phyloP scores from a whole-genome alignment of 1,139 yeast genomes.

The Candida sp. region DNA sequence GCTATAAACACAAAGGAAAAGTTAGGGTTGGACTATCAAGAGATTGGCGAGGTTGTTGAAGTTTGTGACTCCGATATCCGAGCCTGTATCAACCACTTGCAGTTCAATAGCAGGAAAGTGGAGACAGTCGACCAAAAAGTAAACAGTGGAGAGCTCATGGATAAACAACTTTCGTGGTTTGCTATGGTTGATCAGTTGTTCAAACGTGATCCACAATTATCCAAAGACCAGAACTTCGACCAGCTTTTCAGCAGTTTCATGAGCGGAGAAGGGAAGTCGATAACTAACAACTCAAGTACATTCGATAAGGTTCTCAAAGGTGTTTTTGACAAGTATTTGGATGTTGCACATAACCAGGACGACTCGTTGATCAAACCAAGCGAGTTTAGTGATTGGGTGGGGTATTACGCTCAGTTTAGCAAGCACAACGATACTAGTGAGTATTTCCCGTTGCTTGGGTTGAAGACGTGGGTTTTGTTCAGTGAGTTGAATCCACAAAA shows the following conservation, averaged over 20 bases:
- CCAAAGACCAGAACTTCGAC: constrained; percentile 52
- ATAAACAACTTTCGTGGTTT: constrained; percentile 64
- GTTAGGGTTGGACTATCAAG: constrained; percentile 35
- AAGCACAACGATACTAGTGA: constrained; percentile 49
- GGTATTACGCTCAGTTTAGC: constrained; percentile 61
- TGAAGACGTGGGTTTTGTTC: constrained; percentile 70
- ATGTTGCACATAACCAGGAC: constrained; percentile 61
- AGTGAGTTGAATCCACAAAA: constrained; percentile 57
- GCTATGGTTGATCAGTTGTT: constrained; percentile 58
- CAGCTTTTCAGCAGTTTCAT: constrained; percentile 37
- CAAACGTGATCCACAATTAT: constrained; percentile 49
- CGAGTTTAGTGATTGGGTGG: constrained; percentile 77
- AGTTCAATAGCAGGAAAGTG: constrained; percentile 54
- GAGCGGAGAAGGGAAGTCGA: constrained; percentile 43
- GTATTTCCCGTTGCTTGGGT: constrained; percentile 60
- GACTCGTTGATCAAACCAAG: constrained; percentile 66
- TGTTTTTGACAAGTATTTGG: constrained; percentile 69
- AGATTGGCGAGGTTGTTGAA: constrained; percentile 60
- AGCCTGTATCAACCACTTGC: constrained; percentile 84
- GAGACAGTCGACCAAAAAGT: constrained; percentile 18
- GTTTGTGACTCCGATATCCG: constrained; percentile 85
- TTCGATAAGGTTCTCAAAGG: constrained; percentile 73
- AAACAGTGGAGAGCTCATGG: constrained; percentile 24
- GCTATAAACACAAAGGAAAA: constrained; percentile 35
- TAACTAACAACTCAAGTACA: constrained; percentile 47